Conservation (phyloP, 2,329 filamentous ascomycete genomes). For the Laburnicola sp. region DNA sequence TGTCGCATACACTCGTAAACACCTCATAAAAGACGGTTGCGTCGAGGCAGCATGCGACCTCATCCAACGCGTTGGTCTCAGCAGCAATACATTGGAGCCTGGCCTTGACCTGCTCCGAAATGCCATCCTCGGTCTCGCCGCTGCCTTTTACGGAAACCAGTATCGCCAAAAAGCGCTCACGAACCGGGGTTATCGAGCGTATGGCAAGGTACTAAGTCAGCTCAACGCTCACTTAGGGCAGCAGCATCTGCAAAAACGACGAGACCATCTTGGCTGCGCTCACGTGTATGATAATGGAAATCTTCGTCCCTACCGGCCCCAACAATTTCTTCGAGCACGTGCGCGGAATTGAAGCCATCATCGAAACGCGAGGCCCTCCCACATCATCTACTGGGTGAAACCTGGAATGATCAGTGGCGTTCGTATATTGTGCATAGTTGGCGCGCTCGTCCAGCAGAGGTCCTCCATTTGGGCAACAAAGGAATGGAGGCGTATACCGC, state of each 20-base stretch:
- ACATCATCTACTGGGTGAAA: slow-evolving; percentile 10
- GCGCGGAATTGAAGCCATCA: slow-evolving; percentile 33
- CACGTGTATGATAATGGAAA: slow-evolving; percentile 33
- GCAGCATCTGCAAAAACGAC: slow-evolving; percentile 24
- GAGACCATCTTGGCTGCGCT: slow-evolving; percentile 31
- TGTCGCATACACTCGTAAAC: slow-evolving; percentile 32
- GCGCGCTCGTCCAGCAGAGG: slow-evolving; percentile 22
- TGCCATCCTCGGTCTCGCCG: slow-evolving; percentile 28
- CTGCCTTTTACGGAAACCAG: slow-evolving; percentile 32
- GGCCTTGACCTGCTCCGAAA: slow-evolving; percentile 26
- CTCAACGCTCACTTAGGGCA: slow-evolving; percentile 25
- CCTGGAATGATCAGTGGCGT: slow-evolving; percentile 25
- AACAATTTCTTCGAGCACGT: slow-evolving; percentile 34
- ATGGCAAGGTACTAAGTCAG: slow-evolving; percentile 29
- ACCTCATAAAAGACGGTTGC: slow-evolving; percentile 28
- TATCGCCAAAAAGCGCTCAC: slow-evolving; percentile 24
- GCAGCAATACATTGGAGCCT: slow-evolving; percentile 8
- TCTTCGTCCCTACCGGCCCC: slow-evolving; percentile 32
- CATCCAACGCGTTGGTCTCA: slow-evolving; percentile 12
- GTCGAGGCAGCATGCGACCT: slow-evolving; percentile 33
- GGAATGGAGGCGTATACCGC: slow-evolving; percentile 30
- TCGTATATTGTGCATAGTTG: slow-evolving; percentile 29
- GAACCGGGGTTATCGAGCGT: slow-evolving; percentile 25
- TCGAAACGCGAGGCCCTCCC: slow-evolving; percentile 28
- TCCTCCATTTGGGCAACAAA: slow-evolving; percentile 25